Percentiles rank a stretch among this genome's conserved stretches.
Conservation (phyloP, 306 rosid genomes). For the Notholithocarpus densiflorus region DNA sequence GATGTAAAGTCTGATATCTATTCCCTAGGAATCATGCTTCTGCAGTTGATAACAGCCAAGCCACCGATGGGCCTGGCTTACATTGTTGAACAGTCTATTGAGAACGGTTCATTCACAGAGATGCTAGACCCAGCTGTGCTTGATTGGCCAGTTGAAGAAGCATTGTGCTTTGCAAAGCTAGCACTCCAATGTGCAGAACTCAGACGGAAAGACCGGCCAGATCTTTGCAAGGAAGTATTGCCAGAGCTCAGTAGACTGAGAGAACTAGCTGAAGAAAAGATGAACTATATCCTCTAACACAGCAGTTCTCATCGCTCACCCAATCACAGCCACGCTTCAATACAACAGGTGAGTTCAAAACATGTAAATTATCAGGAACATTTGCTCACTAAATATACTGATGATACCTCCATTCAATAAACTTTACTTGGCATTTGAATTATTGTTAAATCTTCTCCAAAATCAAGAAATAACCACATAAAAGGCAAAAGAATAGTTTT, state of each 20-base stretch:
- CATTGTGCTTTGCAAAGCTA: conserved; percentile 51
- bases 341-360: conserved; percentile 44
- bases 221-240: conserved; percentile 49
- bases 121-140: conserved; percentile 65
- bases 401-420: background rate
- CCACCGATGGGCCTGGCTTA: conserved; percentile 83
- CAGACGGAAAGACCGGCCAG: conserved; percentile 89
- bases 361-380: background rate
- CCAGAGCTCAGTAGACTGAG: conserved; percentile 59
- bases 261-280: conserved; percentile 53
- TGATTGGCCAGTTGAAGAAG: conserved; percentile 69
- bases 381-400: background rate
- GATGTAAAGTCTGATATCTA: conserved; percentile 95
- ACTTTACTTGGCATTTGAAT: background rate
- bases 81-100: conserved; percentile 39
- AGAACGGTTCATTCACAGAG: conserved; percentile 40
- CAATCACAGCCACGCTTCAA: conserved; percentile 16
- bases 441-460: background rate
- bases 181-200: conserved; percentile 73
- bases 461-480: background rate
- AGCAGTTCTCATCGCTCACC: conserved; percentile 23
- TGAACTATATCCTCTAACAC: conserved; percentile 13
- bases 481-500: background rate
- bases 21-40: conserved; percentile 76
- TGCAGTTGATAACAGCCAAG: conserved; percentile 69